A percentile compares a stretch with the other conserved stretches of the same genome.
These are phyloP conservation scores for Panellus pusillus DNA, from an alignment of 768 basidiomycete genomes.

Conservation along the genomic window DNA sequence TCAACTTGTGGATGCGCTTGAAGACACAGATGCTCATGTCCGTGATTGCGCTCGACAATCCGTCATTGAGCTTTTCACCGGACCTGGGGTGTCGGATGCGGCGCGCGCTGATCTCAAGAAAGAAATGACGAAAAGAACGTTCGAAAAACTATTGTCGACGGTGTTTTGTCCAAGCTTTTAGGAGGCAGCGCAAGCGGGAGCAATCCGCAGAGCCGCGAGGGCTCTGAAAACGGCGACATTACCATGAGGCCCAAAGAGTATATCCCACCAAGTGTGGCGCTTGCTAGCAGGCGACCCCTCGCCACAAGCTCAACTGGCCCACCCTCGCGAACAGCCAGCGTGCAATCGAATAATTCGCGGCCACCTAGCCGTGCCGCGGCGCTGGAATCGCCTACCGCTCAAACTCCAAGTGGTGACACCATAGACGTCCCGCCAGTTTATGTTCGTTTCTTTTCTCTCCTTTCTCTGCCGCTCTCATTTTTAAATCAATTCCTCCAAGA, in stretches of 20 bases:
- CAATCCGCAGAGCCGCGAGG: slow-evolving; percentile 51
- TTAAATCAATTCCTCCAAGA: slow-evolving; percentile 38
- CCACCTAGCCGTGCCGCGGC: slow-evolving; percentile 63
- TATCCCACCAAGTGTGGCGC: slow-evolving; percentile 71
- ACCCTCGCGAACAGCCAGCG: slow-evolving; percentile 44
- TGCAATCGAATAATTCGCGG: slow-evolving; percentile 47
- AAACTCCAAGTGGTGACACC: slow-evolving; percentile 40
- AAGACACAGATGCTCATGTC: slow-evolving; percentile 89
- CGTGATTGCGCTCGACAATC: slow-evolving; percentile 82
- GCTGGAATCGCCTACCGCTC: slow-evolving; percentile 40
- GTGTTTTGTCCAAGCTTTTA: slow-evolving; percentile 69
- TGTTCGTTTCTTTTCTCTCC: slow-evolving; percentile 35
- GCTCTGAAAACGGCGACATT: slow-evolving; percentile 59
- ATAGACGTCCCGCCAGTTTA: slow-evolving; percentile 64
- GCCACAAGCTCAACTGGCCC: slow-evolving; percentile 34
- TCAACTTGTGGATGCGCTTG: slow-evolving; percentile 77
- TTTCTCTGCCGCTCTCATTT: background rate
- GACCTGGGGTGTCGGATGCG: slow-evolving; percentile 76
- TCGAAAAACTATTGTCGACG: slow-evolving; percentile 84
- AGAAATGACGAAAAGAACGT: slow-evolving; percentile 84
- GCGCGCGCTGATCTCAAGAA: slow-evolving; percentile 95
- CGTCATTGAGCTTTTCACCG: slow-evolving; percentile 83
- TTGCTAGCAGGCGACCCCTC: slow-evolving; percentile 56
- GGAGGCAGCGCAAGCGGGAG: slow-evolving; percentile 42
- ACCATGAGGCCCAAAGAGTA: slow-evolving; percentile 53